A percentile compares a stretch with the other conserved stretches of the same genome.
These are phyloP conservation scores for Novymonas esmeraldas DNA, from an alignment of 208 protist species.

Conservation along the genomic window DNA sequence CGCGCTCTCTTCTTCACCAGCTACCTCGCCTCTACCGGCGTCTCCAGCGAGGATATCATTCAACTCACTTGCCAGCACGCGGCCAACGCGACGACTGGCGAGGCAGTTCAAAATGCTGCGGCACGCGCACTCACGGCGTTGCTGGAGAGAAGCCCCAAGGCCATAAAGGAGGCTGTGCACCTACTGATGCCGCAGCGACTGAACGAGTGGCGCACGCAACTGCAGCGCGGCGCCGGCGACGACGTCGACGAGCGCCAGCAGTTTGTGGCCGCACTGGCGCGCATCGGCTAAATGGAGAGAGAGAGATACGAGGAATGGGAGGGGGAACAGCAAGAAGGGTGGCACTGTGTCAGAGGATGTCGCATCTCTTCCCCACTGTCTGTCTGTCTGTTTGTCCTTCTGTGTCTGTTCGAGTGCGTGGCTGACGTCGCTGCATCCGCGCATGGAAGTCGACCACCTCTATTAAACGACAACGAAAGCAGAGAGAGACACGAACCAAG, in stretches of 20 bases:
- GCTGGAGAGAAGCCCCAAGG: constrained; percentile 32
- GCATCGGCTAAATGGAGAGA: not conserved
- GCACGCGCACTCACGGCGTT: constrained; percentile 41
- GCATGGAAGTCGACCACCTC: no score
- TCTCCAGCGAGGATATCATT: constrained; percentile 41
- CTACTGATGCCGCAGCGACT: constrained; percentile 36
- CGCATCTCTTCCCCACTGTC: no score
- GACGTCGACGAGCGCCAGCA: constrained; percentile 16
- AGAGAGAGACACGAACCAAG: no score
- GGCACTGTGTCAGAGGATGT: no score
- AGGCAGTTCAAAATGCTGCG: constrained; percentile 42
- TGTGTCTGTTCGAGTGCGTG: no score
- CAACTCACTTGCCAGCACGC: constrained; percentile 28
- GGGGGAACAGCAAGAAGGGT: not conserved
- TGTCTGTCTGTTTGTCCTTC: no score
- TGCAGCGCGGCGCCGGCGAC: constrained; percentile 31
- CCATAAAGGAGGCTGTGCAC: constrained; percentile 33
- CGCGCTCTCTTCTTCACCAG: constrained; percentile 55
- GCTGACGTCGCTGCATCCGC: no score
- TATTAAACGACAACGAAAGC: no score
- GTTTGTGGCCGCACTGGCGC: constrained; percentile 13
- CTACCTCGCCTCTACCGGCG: constrained; percentile 50
- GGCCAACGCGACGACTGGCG: constrained; percentile 13
- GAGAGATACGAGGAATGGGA: not conserved
- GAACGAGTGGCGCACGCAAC: constrained; percentile 34